phyloP scores from a whole-genome alignment of 352 stramenopile genomes.

The Phytophthora cryptogea region DNA sequence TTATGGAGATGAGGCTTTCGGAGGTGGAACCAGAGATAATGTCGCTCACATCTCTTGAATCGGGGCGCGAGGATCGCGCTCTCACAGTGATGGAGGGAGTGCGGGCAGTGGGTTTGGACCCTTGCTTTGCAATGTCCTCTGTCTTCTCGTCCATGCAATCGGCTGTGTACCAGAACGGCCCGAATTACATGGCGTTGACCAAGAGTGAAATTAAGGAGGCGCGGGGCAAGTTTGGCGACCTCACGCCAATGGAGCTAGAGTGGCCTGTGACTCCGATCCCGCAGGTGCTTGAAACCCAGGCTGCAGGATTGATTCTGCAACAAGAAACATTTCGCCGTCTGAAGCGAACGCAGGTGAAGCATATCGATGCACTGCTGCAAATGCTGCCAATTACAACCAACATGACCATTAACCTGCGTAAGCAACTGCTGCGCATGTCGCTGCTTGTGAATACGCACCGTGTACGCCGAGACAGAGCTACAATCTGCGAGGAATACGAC shows the following conservation, averaged over 20 bases:
- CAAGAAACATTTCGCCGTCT: constrained; percentile 87
- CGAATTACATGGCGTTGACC: constrained; percentile 50
- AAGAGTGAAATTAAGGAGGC: constrained; percentile 53
- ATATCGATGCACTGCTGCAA: constrained; percentile 79
- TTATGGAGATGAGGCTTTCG: constrained; percentile 87
- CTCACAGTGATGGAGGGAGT: constrained; percentile 90
- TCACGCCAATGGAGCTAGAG: constrained; percentile 57
- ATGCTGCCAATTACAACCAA: constrained; percentile 89
- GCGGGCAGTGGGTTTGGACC: constrained; percentile 77
- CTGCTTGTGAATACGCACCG: constrained; percentile 87
- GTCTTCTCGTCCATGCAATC: constrained; percentile 84
- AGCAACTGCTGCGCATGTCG: constrained; percentile 86
- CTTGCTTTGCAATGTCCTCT: constrained; percentile 87
- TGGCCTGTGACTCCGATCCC: constrained; percentile 81
- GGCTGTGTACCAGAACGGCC: constrained; percentile 72
- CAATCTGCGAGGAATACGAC: constrained; percentile 75
- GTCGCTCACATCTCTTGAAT: constrained; percentile 86
- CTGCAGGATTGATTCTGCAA: constrained; percentile 76
- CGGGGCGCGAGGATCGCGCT: constrained; percentile 78
- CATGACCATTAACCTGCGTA: constrained; percentile 87
- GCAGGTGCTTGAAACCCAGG: constrained; percentile 83
- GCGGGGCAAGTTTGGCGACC: constrained; percentile 64
- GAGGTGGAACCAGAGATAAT: constrained; percentile 81
- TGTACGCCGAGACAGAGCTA: constrained; percentile 58
- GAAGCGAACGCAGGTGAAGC: constrained; percentile 81